These are phyloP conservation scores for Plicaturopsis crispa DNA, from an alignment of 768 basidiomycete genomes.

Conservation along the genomic window DNA sequence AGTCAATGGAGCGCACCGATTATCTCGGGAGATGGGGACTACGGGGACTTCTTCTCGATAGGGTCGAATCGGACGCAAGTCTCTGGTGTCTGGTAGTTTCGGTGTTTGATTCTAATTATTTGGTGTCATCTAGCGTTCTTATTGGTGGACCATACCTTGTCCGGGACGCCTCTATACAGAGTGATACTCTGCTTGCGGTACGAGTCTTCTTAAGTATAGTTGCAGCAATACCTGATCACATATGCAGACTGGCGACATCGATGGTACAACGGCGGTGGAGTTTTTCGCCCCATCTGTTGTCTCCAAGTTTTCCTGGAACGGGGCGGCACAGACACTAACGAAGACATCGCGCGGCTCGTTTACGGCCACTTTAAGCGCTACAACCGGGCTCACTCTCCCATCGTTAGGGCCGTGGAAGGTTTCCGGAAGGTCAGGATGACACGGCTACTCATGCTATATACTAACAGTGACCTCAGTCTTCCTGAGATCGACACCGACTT, in stretches of 20 bases:
- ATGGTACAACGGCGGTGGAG: constrained; percentile 39
- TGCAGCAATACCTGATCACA: not conserved
- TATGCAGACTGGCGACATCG: constrained; percentile 38
- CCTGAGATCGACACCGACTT: constrained; percentile 40
- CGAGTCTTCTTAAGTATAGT: constrained; percentile 4
- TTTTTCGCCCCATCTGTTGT: constrained; percentile 32
- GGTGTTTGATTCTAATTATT: not conserved
- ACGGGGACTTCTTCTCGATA: constrained; percentile 36
- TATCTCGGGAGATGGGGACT: constrained; percentile 25
- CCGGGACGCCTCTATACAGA: constrained; percentile 35
- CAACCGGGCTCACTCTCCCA: constrained; percentile 22
- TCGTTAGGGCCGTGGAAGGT: constrained; percentile 36
- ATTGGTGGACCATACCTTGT: constrained; percentile 49
- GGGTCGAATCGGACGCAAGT: constrained; percentile 36
- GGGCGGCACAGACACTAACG: constrained; percentile 13
- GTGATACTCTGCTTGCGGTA: constrained; percentile 28
- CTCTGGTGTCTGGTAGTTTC: not conserved
- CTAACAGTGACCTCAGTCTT: constrained; percentile 22
- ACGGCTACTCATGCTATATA: constrained; percentile 10
- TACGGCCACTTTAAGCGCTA: constrained; percentile 15
- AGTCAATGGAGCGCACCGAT: constrained; percentile 43
- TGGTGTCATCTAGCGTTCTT: constrained; percentile 23
- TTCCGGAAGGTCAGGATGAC: constrained; percentile 27
- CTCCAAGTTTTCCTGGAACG: constrained; percentile 34
- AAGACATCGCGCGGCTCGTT: constrained; percentile 24